Conservation (phyloP, 2,329 filamentous ascomycete species). For the Colletotrichum sp. region DNA sequence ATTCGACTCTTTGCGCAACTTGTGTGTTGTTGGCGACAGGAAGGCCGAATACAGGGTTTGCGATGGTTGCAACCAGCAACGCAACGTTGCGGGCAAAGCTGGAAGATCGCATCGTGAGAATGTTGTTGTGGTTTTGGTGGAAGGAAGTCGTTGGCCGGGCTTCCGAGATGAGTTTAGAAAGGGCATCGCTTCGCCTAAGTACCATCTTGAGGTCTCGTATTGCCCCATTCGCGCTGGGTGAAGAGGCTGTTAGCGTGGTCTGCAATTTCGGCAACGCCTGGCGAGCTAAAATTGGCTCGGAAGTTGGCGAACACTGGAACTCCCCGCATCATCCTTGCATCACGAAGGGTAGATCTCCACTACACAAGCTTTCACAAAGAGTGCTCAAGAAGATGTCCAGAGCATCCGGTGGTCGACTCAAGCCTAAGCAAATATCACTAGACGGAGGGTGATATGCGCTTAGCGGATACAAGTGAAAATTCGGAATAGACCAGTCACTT, state of each 20-base stretch:
- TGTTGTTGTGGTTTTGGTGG: not conserved
- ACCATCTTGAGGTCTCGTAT: not conserved
- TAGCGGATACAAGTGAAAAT: too few relatives aligned
- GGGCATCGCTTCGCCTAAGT: not conserved
- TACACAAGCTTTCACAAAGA: not conserved
- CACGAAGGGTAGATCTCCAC: not conserved
- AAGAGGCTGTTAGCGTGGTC: not conserved
- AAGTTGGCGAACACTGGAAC: not conserved
- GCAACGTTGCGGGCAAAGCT: not conserved
- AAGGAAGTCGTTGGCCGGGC: not conserved
- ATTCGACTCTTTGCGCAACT: not conserved
- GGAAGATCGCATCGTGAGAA: not conserved
- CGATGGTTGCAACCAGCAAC: not conserved
- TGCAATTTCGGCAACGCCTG: not conserved
- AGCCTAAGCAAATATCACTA: not conserved
- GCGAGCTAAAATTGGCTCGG: not conserved
- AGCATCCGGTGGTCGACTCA: not conserved
- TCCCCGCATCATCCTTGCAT: not conserved
- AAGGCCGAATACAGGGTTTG: not conserved
- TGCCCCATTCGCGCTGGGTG: not conserved
- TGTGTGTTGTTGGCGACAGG: not conserved
- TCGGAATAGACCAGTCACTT: too few relatives aligned
- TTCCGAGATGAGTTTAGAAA: not conserved
- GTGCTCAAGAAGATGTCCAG: not conserved
- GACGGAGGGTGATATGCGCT: too few relatives aligned